Evolutionary conservation across 495 filamentous ascomycete genomes (phyloP), one percentile per base, ranked within the genome.

Genomic region (Letharia columbiana): DNA sequence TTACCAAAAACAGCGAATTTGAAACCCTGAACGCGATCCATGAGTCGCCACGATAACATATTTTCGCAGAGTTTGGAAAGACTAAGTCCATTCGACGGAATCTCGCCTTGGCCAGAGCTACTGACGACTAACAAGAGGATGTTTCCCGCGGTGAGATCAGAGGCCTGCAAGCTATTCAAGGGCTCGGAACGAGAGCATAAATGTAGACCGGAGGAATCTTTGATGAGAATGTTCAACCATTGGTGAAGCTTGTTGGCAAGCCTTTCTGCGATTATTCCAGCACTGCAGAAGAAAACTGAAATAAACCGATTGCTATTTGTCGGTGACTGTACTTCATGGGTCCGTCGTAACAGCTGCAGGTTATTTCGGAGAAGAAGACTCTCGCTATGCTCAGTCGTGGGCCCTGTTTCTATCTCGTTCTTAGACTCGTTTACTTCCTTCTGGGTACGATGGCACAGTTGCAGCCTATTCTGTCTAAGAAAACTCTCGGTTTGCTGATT

Each of bases 1-100:
- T 72, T 72, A 17, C 71, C 72, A 47, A 71, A 74, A 20, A 74
- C 35, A 7, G 64, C 66, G 54, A 64, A 73, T 39, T 52, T 60
- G 33, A 67, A 64, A 41, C 15, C 33, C 4, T 59, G n/a, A 42
- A 20, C 42, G 23, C n/a, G n/a, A 57, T 37, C 6, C 5, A 23
- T 35, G n/a, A 60, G 42, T 33, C 31, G 49, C 20, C 49, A 58
- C 9, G 54, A 33, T 28, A 54, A 33, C 2, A 66, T 28, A 13
- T 54, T n/a, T 28, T 64, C 23, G 47, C 59, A 67, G 31, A 56
- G 40, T 11, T 56, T 33, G 20, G 41, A 50, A 31, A 69, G 56
- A 41, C 35, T 49, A n/a, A 57, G 31, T n/a, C 71, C 72, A 62
- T 72, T 73, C 5, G 50, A 39, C 23, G 72, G 72, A 31, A 69